These are phyloP conservation scores for Colletotrichum sp. DNA, from an alignment of 2,329 filamentous ascomycete genomes.

Conservation along the genomic window DNA sequence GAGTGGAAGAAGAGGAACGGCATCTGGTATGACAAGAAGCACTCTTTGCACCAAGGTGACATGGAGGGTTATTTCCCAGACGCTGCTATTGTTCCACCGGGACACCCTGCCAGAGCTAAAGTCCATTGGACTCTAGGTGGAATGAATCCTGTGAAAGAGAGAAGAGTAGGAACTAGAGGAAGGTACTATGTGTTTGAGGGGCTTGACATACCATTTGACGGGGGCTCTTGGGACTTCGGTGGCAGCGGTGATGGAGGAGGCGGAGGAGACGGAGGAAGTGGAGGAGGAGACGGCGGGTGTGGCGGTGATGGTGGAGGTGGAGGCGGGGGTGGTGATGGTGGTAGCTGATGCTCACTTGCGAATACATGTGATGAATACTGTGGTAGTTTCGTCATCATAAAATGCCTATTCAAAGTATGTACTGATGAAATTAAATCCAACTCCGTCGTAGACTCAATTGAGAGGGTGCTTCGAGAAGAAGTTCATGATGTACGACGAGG, in stretches of 20 bases:
- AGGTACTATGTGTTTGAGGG: background rate
- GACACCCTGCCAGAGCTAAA: background rate
- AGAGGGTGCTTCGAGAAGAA: conserved; percentile 17
- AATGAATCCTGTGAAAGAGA: background rate
- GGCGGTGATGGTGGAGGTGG: background rate
- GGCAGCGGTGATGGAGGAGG: conserved; percentile 10
- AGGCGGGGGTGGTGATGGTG: background rate
- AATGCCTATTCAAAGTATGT: background rate
- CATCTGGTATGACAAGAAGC: background rate
- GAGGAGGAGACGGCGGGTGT: background rate
- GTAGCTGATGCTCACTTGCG: background rate
- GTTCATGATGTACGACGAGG: conserved; percentile 20
- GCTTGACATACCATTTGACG: background rate
- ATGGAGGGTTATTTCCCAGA: conserved; percentile 8
- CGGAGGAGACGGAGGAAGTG: background rate
- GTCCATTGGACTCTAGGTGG: background rate
- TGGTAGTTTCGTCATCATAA: background rate
- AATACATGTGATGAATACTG: background rate
- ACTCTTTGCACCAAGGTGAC: background rate
- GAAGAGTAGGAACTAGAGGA: background rate
- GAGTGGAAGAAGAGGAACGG: conserved; percentile 8
- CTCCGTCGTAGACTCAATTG: background rate
- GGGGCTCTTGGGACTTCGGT: background rate
- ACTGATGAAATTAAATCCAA: background rate
- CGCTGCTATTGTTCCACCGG: background rate